Base-by-base conservation (phyloP, 768 basidiomycete species). In the Termitomyces sp. region DNA sequence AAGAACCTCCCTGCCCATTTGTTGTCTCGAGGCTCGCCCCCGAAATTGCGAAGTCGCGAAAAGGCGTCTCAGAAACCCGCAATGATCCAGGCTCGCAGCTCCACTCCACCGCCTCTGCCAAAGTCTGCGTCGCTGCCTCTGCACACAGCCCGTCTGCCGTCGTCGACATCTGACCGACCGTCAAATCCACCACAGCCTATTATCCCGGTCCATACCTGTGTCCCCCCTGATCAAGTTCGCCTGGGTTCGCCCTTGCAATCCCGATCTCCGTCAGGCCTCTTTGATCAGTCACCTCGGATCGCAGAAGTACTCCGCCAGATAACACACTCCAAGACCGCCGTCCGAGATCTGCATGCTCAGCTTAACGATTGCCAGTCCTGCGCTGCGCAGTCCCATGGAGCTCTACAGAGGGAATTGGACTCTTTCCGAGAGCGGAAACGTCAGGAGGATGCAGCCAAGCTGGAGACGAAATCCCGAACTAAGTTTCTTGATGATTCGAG, bases 401-500 rank as follows among this genome's bases (percentile, higher is more conserved):
- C 77, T 30, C 79, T 97, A n/a, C 87, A 91, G 68, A 69, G 71
- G 20, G 88, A 94, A 66, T 80, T 98, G 40, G 87, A 88, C 41
- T 79, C 83, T 18, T 82, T 88, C 52, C 84, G 94, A 30, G 82
- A 81, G 50, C 78, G 81, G 60, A 94, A 91, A 71, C 88, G 88
- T 43, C 82, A 88, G 62, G 96, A 98, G 69, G 96, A 99, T 66
- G 77, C 78, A 3, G 81, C 83, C 26, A 83, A 91, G 54, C 72
- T 81, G 26, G 95, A 97, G 68, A 75, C 91, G 57, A 95, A 93
- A 71, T 71, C 81, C n/a, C 86, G 88, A 51, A 91, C 90, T 50
- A 96, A 95, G 74, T 71, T 78, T 2, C 76, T 98, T 2, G 96
- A 99, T 64, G 96, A 99, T 70, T 76, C 84, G 56, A 91, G 88